phyloP scores from a whole-genome alignment of 176 grass and related monocot genomes.

The Carex parvula region DNA sequence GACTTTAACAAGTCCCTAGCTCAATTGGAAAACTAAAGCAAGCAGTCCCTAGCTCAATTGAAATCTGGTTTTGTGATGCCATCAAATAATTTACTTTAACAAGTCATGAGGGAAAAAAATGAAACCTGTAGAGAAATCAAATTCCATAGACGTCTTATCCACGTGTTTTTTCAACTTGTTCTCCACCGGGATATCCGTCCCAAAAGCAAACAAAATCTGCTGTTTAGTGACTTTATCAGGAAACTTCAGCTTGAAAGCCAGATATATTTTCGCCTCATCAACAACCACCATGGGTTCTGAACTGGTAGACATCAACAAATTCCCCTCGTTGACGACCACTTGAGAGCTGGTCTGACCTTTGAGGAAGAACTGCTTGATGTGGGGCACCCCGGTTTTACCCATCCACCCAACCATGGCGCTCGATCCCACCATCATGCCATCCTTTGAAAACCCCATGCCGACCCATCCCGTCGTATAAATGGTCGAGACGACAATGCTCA shows the following conservation, averaged over 20 bases:
- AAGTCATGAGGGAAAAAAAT: not conserved
- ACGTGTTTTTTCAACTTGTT: slow-evolving; percentile 55
- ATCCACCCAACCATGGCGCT: slow-evolving; percentile 97
- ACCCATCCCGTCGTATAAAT: slow-evolving; percentile 85
- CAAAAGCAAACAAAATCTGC: slow-evolving; percentile 70
- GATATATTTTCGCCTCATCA: slow-evolving; percentile 77
- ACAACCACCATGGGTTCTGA: slow-evolving; percentile 56
- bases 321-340: slow-evolving; percentile 57
- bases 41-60: not conserved
- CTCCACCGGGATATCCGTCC: slow-evolving; percentile 43
- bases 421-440: slow-evolving; percentile 80
- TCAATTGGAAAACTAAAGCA: not conserved
- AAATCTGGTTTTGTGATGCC: not conserved
- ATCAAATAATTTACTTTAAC: not conserved
- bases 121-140: slow-evolving; percentile 85
- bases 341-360: slow-evolving; percentile 36
- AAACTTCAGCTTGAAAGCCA: slow-evolving; percentile 70
- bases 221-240: slow-evolving; percentile 50
- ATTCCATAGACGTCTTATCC: slow-evolving; percentile 71
- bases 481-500: slow-evolving; percentile 70
- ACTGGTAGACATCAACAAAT: slow-evolving; percentile 54
- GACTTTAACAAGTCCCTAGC: not conserved
- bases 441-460: slow-evolving; percentile 84
- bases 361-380: slow-evolving; percentile 60
- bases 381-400: slow-evolving; percentile 53